These are phyloP conservation scores for Plasmodium vivax DNA, from an alignment of 169 alveolate genomes.

Conservation along the genomic window DNA sequence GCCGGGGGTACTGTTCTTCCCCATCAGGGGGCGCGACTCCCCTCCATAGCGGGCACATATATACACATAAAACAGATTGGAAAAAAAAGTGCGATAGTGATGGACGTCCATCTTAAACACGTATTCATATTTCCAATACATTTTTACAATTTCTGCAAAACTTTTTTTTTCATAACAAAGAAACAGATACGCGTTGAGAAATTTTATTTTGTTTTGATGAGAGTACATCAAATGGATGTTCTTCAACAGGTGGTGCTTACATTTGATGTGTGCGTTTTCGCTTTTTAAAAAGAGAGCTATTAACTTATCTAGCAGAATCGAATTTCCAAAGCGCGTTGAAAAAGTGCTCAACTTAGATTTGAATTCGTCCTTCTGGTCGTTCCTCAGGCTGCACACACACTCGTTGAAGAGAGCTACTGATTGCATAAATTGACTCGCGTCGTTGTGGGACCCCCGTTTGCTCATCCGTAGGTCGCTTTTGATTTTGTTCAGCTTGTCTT, in stretches of 20 bases:
- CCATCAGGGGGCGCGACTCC: not conserved
- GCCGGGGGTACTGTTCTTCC: not conserved
- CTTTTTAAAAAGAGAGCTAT: slow-evolving; percentile 2
- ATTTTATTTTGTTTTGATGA: slow-evolving; percentile 28
- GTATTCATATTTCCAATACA: slow-evolving; percentile 27
- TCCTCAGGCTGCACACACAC: not conserved
- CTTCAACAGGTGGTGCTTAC: slow-evolving; percentile 29
- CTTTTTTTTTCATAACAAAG: slow-evolving; percentile 56
- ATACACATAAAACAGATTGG: slow-evolving; percentile 44
- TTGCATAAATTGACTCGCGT: not conserved
- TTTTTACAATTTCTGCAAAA: slow-evolving; percentile 31
- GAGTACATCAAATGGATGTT: slow-evolving; percentile 38
- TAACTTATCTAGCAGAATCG: slow-evolving; percentile 27
- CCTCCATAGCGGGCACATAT: slow-evolving; percentile 15
- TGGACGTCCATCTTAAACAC: slow-evolving; percentile 1
- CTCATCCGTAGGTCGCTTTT: slow-evolving; percentile 19
- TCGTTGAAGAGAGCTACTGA: slow-evolving; percentile 6
- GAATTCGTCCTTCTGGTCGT: slow-evolving; percentile 22
- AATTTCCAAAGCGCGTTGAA: slow-evolving; percentile 2
- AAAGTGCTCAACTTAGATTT: slow-evolving; percentile 6
- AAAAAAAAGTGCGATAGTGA: slow-evolving; percentile 36
- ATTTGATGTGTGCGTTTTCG: slow-evolving; percentile 12
- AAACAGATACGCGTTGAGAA: slow-evolving; percentile 36
- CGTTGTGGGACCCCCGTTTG: not conserved
- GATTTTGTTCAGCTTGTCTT: slow-evolving; percentile 16